Percentiles rank a stretch among this genome's conserved stretches.
phyloP scores from a whole-genome alignment of 768 basidiomycete genomes.

The Nidularia sp. region DNA sequence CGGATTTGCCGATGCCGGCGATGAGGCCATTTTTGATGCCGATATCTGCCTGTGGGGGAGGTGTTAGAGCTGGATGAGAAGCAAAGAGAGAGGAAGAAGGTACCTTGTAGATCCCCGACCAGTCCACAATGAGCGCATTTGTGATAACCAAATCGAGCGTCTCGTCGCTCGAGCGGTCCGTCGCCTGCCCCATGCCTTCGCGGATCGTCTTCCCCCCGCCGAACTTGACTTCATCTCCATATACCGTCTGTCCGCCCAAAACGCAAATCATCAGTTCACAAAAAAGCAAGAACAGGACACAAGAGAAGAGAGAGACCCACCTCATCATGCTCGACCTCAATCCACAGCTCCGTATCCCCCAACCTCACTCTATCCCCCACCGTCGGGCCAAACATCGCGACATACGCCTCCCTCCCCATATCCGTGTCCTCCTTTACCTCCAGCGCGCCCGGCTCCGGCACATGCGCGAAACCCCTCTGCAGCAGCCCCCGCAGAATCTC shows the following conservation, averaged over 20 bases:
- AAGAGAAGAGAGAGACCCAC: constrained; percentile 27
- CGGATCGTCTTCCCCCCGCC: constrained; percentile 95
- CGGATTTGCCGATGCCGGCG: constrained; percentile 91
- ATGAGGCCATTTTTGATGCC: constrained; percentile 85
- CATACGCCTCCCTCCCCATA: constrained; percentile 71
- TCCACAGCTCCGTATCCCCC: constrained; percentile 88
- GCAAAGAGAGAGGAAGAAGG: neutral
- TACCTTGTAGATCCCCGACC: constrained; percentile 94
- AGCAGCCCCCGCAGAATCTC: constrained; percentile 45
- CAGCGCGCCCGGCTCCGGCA: constrained; percentile 58
- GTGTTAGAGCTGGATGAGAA: neutral
- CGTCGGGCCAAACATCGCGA: constrained; percentile 95
- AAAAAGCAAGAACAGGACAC: neutral
- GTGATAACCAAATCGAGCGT: constrained; percentile 92
- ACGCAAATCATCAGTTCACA: neutral
- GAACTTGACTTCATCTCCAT: constrained; percentile 98
- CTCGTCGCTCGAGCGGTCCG: constrained; percentile 59
- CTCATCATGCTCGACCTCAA: constrained; percentile 86
- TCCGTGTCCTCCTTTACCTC: constrained; percentile 48
- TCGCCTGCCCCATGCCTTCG: constrained; percentile 96
- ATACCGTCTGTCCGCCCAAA: constrained; percentile 53
- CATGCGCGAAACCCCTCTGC: constrained; percentile 66
- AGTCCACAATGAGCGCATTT: constrained; percentile 92
- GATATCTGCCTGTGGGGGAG: constrained; percentile 74
- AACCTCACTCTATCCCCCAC: constrained; percentile 84